Evolutionary conservation across 805 yeast species (phyloP).

Genomic region (Yamadazyma takamatsuzukensis): DNA sequence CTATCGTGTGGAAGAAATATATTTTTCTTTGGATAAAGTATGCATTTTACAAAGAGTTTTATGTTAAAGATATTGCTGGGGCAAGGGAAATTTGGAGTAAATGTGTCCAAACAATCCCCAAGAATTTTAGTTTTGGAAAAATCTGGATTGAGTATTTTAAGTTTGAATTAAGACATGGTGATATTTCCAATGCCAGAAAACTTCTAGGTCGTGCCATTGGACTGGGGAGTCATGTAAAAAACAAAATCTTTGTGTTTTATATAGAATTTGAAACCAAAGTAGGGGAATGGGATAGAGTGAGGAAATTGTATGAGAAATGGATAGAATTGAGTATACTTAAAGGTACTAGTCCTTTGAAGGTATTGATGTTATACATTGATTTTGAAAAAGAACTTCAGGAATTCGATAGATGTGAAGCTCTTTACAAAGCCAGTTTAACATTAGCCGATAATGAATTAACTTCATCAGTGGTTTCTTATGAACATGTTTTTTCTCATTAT

Average conservation of each 20-base stretch:
- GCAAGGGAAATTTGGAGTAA: constrained; percentile 52
- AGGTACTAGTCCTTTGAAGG: constrained; percentile 45
- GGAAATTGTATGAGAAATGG: constrained; percentile 67
- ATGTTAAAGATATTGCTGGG: constrained; percentile 33
- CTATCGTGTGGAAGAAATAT: constrained; percentile 61
- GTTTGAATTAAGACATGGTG: constrained; percentile 65
- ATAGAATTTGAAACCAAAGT: constrained; percentile 62
- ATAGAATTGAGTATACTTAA: constrained; percentile 34
- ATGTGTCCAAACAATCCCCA: constrained; percentile 50
- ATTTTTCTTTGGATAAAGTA: constrained; percentile 68
- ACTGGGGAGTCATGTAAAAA: constrained; percentile 32
- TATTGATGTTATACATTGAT: constrained; percentile 48
- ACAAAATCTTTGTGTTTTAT: constrained; percentile 57
- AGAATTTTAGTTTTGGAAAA: constrained; percentile 61
- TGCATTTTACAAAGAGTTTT: constrained; percentile 59
- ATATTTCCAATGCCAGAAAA: constrained; percentile 54
- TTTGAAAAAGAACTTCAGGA: constrained; percentile 72
- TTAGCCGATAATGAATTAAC: constrained; percentile 21
- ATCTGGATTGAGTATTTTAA: constrained; percentile 70
- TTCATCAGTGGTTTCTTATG: constrained; percentile 23
- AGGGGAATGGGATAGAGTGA: constrained; percentile 77
- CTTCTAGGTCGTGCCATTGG: constrained; percentile 74
- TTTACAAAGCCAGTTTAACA: constrained; percentile 52
- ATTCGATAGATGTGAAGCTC: constrained; percentile 58
- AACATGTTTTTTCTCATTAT: constrained; percentile 26